These are phyloP conservation scores for Mentha longifolia DNA, from an alignment of 257 asterid genomes.

Conservation along the genomic window DNA sequence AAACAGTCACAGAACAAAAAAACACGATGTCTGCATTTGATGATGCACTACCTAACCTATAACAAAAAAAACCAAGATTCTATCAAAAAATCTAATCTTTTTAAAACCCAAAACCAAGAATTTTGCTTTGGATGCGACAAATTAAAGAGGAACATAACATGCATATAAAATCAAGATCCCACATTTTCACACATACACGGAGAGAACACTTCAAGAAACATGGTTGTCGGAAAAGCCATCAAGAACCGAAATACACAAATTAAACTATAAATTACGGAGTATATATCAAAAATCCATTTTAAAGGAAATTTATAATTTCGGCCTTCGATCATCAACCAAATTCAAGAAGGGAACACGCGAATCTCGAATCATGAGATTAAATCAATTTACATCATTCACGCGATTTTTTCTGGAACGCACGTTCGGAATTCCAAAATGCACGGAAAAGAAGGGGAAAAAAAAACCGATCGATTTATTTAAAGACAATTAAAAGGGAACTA, in stretches of 20 bases:
- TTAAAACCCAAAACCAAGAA: slow-evolving; percentile 11
- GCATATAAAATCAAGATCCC: slow-evolving; percentile 24
- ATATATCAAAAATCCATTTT: neutral
- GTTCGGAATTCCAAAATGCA: slow-evolving; percentile 26
- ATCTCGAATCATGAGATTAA: slow-evolving; percentile 15
- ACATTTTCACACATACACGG: neutral
- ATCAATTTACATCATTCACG: neutral
- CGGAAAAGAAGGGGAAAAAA: neutral
- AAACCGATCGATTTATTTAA: neutral
- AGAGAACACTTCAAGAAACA: neutral
- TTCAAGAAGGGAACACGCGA: slow-evolving; percentile 20
- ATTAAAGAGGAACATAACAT: neutral
- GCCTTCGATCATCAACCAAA: slow-evolving; percentile 18
- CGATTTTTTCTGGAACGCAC: slow-evolving; percentile 23
- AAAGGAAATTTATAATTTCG: neutral
- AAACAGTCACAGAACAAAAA: slow-evolving; percentile 28
- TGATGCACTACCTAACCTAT: neutral
- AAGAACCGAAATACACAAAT: neutral
- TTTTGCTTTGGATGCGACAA: neutral
- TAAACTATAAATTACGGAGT: neutral
- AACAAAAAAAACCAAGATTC: neutral
- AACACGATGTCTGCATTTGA: slow-evolving; percentile 27
- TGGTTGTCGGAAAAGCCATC: neutral
- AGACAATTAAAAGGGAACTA: neutral
- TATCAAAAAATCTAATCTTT: neutral